These are phyloP conservation scores for Coniophora puteana DNA, from an alignment of 1,284 basidiomycete genomes.

Conservation along the genomic window DNA sequence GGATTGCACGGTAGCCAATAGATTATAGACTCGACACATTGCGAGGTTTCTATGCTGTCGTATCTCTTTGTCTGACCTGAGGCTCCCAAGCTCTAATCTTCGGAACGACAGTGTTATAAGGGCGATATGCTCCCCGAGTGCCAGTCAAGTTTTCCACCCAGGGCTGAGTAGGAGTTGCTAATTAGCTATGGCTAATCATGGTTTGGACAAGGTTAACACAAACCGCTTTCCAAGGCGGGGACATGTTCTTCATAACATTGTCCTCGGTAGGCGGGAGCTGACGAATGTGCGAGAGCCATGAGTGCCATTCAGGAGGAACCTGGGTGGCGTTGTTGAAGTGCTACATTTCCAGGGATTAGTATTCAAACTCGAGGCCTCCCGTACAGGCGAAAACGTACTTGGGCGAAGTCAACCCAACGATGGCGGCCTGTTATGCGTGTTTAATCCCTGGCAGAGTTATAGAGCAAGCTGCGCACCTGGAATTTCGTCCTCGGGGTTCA, in stretches of 20 bases:
- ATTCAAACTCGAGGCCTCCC: conserved; percentile 4
- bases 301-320: conserved; percentile 92
- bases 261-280: conserved; percentile 77
- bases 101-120: conserved; percentile 83
- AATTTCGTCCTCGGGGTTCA: conserved; percentile 78
- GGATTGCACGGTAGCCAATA: too few species aligned
- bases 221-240: conserved; percentile 83
- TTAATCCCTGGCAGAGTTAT: neutral
- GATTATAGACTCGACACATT: too few species aligned
- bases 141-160: conserved; percentile 89
- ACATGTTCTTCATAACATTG: conserved; percentile 58
- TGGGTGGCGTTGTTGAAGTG: conserved; percentile 88
- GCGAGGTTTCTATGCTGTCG: too few species aligned
- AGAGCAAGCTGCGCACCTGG: conserved; percentile 54
- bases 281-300: conserved; percentile 92
- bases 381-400: conserved; percentile 42
- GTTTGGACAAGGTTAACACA: conserved; percentile 26
- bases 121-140: conserved; percentile 82
- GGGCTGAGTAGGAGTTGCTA: conserved; percentile 41
- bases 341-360: conserved; percentile 31
- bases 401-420: conserved; percentile 90
- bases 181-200: neutral
- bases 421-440: conserved; percentile 63
- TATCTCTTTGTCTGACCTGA: conserved; percentile 57
- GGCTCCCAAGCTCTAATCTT: conserved; percentile 87